These are phyloP conservation scores for Colletotrichum costaricense DNA, from an alignment of 2,329 filamentous ascomycete genomes.

Conservation along the genomic window DNA sequence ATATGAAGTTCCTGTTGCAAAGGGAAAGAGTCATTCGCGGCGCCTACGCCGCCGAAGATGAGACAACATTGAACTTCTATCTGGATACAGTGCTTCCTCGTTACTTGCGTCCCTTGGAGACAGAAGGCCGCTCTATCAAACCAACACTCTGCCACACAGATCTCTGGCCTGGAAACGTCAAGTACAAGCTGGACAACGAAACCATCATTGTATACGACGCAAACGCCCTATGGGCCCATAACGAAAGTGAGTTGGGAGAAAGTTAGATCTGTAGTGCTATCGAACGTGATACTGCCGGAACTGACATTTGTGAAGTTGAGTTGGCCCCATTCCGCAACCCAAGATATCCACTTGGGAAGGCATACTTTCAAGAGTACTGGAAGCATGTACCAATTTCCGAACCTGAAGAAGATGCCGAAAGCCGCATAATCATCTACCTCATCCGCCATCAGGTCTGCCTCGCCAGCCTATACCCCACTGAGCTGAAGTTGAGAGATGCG, in stretches of 20 bases:
- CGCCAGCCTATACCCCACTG: conserved; percentile 37
- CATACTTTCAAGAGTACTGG: conserved; percentile 41
- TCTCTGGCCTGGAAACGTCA: conserved; percentile 42
- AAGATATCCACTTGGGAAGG: conserved; percentile 39
- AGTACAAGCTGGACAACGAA: conserved; percentile 31
- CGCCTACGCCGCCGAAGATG: background rate
- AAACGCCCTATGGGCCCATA: conserved; percentile 40
- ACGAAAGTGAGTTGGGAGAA: conserved; percentile 37
- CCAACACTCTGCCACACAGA: conserved; percentile 41
- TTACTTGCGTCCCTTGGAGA: conserved; percentile 39
- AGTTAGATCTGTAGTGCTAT: background rate
- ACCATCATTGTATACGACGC: conserved; percentile 39
- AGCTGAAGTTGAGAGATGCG: background rate
- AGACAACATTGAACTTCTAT: background rate
- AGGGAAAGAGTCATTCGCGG: conserved; percentile 35
- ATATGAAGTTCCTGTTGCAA: conserved; percentile 38
- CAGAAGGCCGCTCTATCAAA: conserved; percentile 37
- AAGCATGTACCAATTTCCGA: conserved; percentile 42
- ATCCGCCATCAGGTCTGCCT: conserved; percentile 41
- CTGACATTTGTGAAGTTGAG: conserved; percentile 30
- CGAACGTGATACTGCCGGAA: too few species aligned
- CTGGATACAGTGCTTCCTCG: background rate
- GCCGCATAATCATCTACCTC: conserved; percentile 42
- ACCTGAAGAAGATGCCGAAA: conserved; percentile 43
- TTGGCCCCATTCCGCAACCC: conserved; percentile 42